Percentiles rank a stretch among this genome's conserved stretches.
Conservation (phyloP, 129 eudicot genomes). For the Helianthus annuus region HanXRQr2.0-SUNRISE NC_035444.2:60083533-60084032, state of each 20-base stretch:
- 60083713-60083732: slow-evolving; percentile 79
- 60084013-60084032: slow-evolving; percentile 58
- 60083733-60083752: slow-evolving; percentile 79
- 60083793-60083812: slow-evolving; percentile 80
- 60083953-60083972: slow-evolving; percentile 97
- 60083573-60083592: slow-evolving; percentile 73
- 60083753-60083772: slow-evolving; percentile 76
- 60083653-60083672: slow-evolving; percentile 77
- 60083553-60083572: slow-evolving; percentile 67
- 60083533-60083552: slow-evolving; percentile 75
- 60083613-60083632: slow-evolving; percentile 80
- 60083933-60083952: slow-evolving; percentile 64
- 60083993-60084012: slow-evolving; percentile 85
- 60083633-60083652: slow-evolving; percentile 85
- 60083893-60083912: slow-evolving; percentile 84
- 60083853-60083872: slow-evolving; percentile 95
- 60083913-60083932: slow-evolving; percentile 83
- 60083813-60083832: slow-evolving; percentile 72
- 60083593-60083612: slow-evolving; percentile 98
- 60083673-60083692: slow-evolving; percentile 81
- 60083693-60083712: slow-evolving; percentile 96
- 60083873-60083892: slow-evolving; percentile 73
- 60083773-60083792: slow-evolving; percentile 62
- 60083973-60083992: slow-evolving; percentile 70
- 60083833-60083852: slow-evolving; percentile 85